Conservation (phyloP, 306 rosid genomes). For the Astragalus membranaceus region DNA sequence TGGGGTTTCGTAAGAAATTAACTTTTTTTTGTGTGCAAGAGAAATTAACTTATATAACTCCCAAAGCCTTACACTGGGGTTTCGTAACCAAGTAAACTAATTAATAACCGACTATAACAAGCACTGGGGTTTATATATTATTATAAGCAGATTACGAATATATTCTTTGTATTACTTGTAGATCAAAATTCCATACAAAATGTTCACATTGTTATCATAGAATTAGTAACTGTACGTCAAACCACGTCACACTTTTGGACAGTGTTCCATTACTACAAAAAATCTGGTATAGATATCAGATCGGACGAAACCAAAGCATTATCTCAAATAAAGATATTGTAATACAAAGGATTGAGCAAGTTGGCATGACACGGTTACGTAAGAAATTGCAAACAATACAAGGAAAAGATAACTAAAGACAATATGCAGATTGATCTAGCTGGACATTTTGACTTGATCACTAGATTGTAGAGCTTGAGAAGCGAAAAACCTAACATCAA, state of each 20-base stretch:
- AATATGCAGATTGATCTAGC: constrained; percentile 41
- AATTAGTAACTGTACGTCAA: constrained; percentile 19
- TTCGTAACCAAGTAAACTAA: too few species aligned
- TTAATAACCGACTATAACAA: too few species aligned
- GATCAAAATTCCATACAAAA: constrained; percentile 17
- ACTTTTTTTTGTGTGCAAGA: too few species aligned
- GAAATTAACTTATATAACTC: too few species aligned
- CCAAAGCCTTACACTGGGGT: too few species aligned
- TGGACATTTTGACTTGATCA: constrained; percentile 68
- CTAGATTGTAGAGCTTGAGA: constrained; percentile 83
- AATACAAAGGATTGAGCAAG: constrained; percentile 19
- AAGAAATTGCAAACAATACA: constrained; percentile 9
- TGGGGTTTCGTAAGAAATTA: too few species aligned
- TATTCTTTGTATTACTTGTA: not conserved
- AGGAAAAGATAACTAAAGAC: constrained; percentile 3
- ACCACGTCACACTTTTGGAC: constrained; percentile 20
- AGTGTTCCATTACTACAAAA: constrained; percentile 12
- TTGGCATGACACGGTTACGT: constrained; percentile 14
- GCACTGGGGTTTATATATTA: not conserved
- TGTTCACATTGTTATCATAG: constrained; percentile 11
- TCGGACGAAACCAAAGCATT: constrained; percentile 4
- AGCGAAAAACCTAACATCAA: constrained; percentile 91
- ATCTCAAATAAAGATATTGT: constrained; percentile 22
- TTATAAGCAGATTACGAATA: not conserved
- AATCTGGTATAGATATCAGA: constrained; percentile 13